Evolutionary conservation across 208 protist species (phyloP), one percentile per base, ranked within the genome.

Genomic region (Leishmania braziliensis): DNA sequence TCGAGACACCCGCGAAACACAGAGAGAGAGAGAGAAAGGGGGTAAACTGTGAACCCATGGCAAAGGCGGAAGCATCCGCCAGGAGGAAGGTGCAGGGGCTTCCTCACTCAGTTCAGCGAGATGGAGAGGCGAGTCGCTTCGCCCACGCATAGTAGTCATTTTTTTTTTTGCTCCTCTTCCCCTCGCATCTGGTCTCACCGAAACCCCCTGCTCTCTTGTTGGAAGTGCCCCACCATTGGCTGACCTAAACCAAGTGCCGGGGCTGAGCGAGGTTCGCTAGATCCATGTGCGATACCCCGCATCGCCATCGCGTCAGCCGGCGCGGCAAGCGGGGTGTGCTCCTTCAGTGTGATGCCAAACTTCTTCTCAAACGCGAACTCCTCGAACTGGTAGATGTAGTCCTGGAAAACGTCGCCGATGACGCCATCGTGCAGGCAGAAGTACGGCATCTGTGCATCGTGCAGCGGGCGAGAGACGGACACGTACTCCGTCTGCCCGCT

Each of bases 281-380:
- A 82, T 36, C 83, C 86, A 56, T 83, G 82, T 33, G 77, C 81
- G 23, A 93, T 76, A 23, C 87, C 84, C 50, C 87, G 86, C 77
- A 94, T 88, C n/a, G 86, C 86, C 68, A 94, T 89, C 80, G 93
- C 86, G 78, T 95, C 93, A 39, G 86, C 82, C 48, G 89, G 80
- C 48, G 86, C 87, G 33, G 92, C 88, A 29, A 97, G 81, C 16
- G 92, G 90, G 69, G 89, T 84, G 84, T 97, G 94, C 79, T 95
- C 90, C 70, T 96, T 89, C 66, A 97, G 79, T 3, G 84, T 92
- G 56, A 97, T 85, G 46, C 92, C 93, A 72, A 94, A 90, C 58
- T 85, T 91, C 78, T 93, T 93, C 84, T 98, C 93, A 66, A 89
- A 96, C n/a, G 95, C 95, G 83, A 97, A 98, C 85, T 97, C 92